Evolutionary conservation across 2,329 filamentous ascomycete species (phyloP), one percentile per base, ranked within the genome.

Genomic region (Colletotrichum eremochloae): DNA sequence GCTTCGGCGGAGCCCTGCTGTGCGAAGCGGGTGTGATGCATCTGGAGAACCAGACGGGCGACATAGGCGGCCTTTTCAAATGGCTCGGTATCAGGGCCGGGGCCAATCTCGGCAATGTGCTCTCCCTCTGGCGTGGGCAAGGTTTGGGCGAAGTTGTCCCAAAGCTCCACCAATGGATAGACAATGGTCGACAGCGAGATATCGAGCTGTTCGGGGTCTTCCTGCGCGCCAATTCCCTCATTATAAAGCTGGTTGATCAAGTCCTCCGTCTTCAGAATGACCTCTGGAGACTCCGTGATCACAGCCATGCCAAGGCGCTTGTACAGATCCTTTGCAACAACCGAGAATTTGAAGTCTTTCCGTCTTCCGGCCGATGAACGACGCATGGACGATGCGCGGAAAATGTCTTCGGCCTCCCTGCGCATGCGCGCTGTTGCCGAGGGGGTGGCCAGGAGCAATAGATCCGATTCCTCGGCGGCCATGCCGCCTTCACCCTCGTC

Each of bases 51-150:
- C 33, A 98, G 85, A 40, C 90, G 90, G 20, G 93, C 92, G n/a
- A 98, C 80, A 76, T 92, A 97, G 68, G 90, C 88, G 5, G 95
- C 95, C 79, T 96, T 95, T 66, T 91, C 87, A 71, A 94, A 91
- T 7, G 91, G 83, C 5, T 90, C 86, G 1, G 90, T 87, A 46
- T 88, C 82, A 12, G 88, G 83, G 3, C 89, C 90, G 40, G 90
- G 93, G 0, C 91, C 93, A 78, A 94, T 91, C 56, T 89, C 89
- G 29, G 87, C 86, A 52, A 84, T 82, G 65, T 90, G 86, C 77
- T 89, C 89, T 74, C 86, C 86, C 65, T 86, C 84, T 9, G 84
- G 82, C 68, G 82, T 80, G 18, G 86, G 83, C 60, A 89, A 80
- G 67, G 81, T 84, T 44, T 87, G 85, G 6, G 84, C 83, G 73